phyloP scores from a whole-genome alignment of 108 stramenopile species.

The Pseudonitzschia multiseries region DNA sequence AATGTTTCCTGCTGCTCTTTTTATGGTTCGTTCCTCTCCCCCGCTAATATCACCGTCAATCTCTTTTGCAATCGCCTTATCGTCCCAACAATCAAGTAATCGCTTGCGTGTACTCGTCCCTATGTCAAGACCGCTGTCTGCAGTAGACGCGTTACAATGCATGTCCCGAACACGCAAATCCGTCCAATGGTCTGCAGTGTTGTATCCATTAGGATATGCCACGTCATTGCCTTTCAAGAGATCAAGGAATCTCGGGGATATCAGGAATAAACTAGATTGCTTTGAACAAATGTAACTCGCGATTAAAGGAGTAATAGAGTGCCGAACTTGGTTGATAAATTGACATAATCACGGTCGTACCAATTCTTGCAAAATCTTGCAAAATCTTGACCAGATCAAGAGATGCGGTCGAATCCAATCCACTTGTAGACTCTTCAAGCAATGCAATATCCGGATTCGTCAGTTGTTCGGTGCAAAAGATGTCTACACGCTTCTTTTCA shows the following conservation, averaged over 20 bases:
- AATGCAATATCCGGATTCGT: conserved; percentile 68
- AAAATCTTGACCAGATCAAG: conserved; percentile 60
- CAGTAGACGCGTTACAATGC: conserved; percentile 8
- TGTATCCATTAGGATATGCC: conserved; percentile 68
- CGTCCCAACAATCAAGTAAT: conserved; percentile 64
- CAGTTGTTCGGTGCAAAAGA: conserved; percentile 72
- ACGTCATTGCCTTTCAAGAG: conserved; percentile 42
- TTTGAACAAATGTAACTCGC: conserved; percentile 61
- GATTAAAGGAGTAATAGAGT: conserved; percentile 75
- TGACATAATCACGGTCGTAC: conserved; percentile 66
- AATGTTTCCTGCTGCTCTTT: conserved; percentile 17
- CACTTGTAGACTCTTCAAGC: conserved; percentile 84
- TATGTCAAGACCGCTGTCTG: conserved; percentile 3
- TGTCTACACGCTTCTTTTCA: conserved; percentile 82
- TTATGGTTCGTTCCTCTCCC: not conserved
- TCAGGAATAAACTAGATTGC: conserved; percentile 75
- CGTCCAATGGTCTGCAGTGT: conserved; percentile 83
- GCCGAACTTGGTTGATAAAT: conserved; percentile 77
- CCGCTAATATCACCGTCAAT: conserved; percentile 34
- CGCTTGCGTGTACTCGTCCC: conserved; percentile 30
- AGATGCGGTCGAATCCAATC: conserved; percentile 72
- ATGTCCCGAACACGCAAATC: conserved; percentile 64
- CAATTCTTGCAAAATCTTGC: conserved; percentile 39
- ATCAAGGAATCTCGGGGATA: conserved; percentile 52
- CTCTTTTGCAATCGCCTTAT: conserved; percentile 45